Evolutionary conservation across 208 protist species (phyloP).

Genomic region (Trypanosoma scelopori): DNA sequence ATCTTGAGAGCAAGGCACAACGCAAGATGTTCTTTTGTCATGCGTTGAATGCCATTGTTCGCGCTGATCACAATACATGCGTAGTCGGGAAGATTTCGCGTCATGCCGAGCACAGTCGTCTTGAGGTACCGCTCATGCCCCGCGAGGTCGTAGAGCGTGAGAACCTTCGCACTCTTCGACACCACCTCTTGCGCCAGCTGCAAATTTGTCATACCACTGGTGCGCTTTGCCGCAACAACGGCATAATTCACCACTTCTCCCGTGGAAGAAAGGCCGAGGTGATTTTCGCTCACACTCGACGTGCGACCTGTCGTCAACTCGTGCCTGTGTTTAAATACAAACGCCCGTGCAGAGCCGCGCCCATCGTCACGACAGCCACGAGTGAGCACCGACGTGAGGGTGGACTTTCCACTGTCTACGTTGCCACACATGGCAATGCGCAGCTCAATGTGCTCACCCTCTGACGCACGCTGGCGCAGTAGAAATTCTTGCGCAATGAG

Average conservation of each 20-base stretch:
- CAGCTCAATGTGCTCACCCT: constrained; percentile 67
- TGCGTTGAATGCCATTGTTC: constrained; percentile 93
- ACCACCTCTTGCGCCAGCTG: constrained; percentile 79
- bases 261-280: constrained; percentile 93
- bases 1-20: constrained; percentile 96
- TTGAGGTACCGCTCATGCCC: constrained; percentile 98
- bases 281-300: constrained; percentile 94
- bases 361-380: constrained; percentile 89
- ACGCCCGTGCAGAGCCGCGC: constrained; percentile 77
- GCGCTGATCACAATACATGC: constrained; percentile 92
- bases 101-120: constrained; percentile 97
- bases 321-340: constrained; percentile 96
- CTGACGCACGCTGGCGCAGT: constrained; percentile 43
- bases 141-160: constrained; percentile 97
- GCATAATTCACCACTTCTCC: constrained; percentile 93
- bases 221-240: constrained; percentile 11
- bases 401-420: constrained; percentile 93
- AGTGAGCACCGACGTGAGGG: constrained; percentile 90
- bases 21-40: constrained; percentile 97
- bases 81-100: constrained; percentile 95
- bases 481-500: constrained; percentile 76
- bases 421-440: constrained; percentile 93
- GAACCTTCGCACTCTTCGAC: constrained; percentile 87
- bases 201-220: constrained; percentile 1
- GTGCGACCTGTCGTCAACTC: constrained; percentile 95